Evolutionary conservation across 352 stramenopile species (phyloP).

Genomic region (Phytophthora gonapodyides): DNA sequence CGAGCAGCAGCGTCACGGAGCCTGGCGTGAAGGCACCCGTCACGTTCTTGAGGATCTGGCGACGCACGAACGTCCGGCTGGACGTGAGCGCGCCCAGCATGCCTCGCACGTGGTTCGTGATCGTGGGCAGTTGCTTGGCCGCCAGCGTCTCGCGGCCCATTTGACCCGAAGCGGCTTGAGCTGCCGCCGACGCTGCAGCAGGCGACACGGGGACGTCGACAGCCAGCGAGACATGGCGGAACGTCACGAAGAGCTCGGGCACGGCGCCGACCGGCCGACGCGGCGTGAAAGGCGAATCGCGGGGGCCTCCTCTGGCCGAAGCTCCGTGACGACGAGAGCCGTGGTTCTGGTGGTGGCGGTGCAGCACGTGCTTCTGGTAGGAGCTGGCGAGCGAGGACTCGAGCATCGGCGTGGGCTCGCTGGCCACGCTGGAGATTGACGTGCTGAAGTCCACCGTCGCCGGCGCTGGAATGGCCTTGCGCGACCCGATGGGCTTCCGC

Average conservation of each 20-base stretch:
- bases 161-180: constrained; percentile 30
- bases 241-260: constrained; percentile 39
- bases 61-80: constrained; percentile 46
- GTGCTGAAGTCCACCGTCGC: constrained; percentile 22
- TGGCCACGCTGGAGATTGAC: constrained; percentile 38
- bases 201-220: constrained; percentile 30
- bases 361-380: constrained; percentile 36
- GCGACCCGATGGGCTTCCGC: constrained; percentile 17
- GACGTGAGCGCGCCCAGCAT: constrained; percentile 38
- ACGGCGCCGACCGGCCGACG: constrained; percentile 30
- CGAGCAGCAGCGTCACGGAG: constrained; percentile 57
- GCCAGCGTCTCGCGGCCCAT: constrained; percentile 34
- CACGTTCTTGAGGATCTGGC: constrained; percentile 51
- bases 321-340: constrained; percentile 20
- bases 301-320: constrained; percentile 9
- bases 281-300: constrained; percentile 34
- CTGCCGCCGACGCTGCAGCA: constrained; percentile 29
- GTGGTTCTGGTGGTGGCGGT: constrained; percentile 26
- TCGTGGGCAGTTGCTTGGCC: constrained; percentile 53
- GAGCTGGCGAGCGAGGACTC: constrained; percentile 34
- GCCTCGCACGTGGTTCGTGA: constrained; percentile 53
- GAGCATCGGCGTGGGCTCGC: constrained; percentile 35
- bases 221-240: constrained; percentile 42
- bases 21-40: constrained; percentile 45
- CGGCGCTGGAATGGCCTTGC: constrained; percentile 9